Percentiles rank a stretch among this genome's conserved stretches.
Evolutionary conservation across 2,329 filamentous ascomycete genomes (phyloP).

Genomic region (Parastagonospora nodorum): DNA sequence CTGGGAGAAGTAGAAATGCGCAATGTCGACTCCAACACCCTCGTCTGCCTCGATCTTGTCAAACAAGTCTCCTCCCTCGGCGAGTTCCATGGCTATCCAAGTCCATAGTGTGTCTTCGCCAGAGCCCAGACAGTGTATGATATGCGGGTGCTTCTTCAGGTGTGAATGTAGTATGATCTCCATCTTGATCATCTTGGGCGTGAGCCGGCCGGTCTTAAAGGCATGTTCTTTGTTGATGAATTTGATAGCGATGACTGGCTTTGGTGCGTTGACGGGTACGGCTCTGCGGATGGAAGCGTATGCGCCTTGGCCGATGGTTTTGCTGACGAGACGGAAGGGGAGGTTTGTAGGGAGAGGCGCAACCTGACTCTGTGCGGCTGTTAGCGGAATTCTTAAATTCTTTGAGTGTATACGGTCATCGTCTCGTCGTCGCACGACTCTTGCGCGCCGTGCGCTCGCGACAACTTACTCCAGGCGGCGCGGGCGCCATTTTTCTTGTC

Average conservation of each 20-base stretch:
- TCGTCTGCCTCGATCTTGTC: slow-evolving; percentile 99
- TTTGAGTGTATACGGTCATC: neutral
- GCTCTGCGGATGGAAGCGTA: slow-evolving; percentile 99
- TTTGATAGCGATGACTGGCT: slow-evolving; percentile 92
- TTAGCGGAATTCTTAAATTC: neutral
- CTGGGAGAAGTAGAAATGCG: slow-evolving; percentile 95
- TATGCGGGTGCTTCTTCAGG: slow-evolving; percentile 86
- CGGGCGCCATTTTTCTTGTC: slow-evolving; percentile 22
- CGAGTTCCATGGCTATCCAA: slow-evolving; percentile 98
- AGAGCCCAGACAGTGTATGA: slow-evolving; percentile 89
- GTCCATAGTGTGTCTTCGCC: slow-evolving; percentile 87
- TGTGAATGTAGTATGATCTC: slow-evolving; percentile 90
- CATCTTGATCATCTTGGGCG: slow-evolving; percentile 85
- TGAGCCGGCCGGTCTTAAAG: slow-evolving; percentile 83
- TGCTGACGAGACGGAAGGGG: slow-evolving; percentile 92
- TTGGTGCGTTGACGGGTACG: slow-evolving; percentile 68
- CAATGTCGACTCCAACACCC: slow-evolving; percentile 91
- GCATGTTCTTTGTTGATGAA: slow-evolving; percentile 98
- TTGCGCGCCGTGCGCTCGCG: slow-evolving; percentile 22
- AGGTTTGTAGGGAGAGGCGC: slow-evolving; percentile 83
- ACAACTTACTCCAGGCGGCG: slow-evolving; percentile 35
- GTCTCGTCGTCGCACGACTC: neutral
- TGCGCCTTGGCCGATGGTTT: slow-evolving; percentile 93
- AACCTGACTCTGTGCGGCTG: slow-evolving; percentile 68
- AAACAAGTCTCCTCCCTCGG: slow-evolving; percentile 93